Evolutionary conservation across 495 filamentous ascomycete species (phyloP), one percentile per base, ranked within the genome.

Genomic region (Xylaria venustula): DNA sequence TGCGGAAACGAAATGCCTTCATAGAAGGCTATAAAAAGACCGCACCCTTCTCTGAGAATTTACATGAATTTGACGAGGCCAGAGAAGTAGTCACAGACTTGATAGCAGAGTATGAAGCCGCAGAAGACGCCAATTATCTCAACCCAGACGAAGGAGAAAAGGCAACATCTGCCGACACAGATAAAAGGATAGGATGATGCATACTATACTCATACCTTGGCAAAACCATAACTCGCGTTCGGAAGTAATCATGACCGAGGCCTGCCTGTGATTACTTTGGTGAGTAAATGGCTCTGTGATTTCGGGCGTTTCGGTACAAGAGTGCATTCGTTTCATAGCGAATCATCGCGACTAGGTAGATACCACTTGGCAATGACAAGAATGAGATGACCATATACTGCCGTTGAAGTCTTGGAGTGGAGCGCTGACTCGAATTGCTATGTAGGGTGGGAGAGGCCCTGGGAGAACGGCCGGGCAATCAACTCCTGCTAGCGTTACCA

Each of bases 1-100:
- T 98, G 76, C 84, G 92, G 66, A 97, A 96, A 75, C 91, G 94
- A 46, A 97, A 97, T 73, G 94, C 95, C 28, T 98, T 97, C 77
- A 76, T 98, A 51, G 95, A 98, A 66, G 87, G 84, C 19, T 98
- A 98, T 76, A 97, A 93, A 77, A 93, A 93, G 72, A 93, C 96
- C 49, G 87, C 90, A 0, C 90, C 92, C 2, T 98, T 98, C 73
- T 79, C 87, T 0, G 92, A 97, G 62, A 91, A 90, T 30, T 72
- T 98, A n/a, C 86, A 87, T 58, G 92, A 98, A 73, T 98, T 98
- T 69, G 94, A 98, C 73, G 92, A 97, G 73, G 90, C 94, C 22
- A 83, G 87, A 61, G 89, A 90, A 44, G 93, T 96, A 12, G 92
- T 97, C 12, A 85, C 85, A 67, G 92, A 95, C 66, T 77, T 96